Conservation (phyloP, 2,329 filamentous ascomycete species). For the Coniochaeta hoffmannii region DNA sequence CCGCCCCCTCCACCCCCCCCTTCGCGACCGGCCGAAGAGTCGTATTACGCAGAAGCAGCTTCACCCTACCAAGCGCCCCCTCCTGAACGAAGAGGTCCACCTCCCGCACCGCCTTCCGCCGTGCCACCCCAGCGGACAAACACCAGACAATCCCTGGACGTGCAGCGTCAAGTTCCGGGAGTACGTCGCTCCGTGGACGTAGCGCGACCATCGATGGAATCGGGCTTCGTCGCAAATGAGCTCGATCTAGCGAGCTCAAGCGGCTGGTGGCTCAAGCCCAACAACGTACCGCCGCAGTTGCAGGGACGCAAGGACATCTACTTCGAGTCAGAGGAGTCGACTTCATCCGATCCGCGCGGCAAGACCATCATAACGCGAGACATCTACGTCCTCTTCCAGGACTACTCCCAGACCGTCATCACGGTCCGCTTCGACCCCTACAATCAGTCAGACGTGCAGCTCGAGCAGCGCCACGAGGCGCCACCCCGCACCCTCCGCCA, state of each 20-base stretch:
- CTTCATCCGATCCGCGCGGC: constrained; percentile 48
- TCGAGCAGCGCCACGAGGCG: constrained; percentile 82
- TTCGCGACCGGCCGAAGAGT: constrained; percentile 36
- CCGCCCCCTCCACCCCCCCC: constrained; percentile 22
- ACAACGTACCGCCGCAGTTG: constrained; percentile 71
- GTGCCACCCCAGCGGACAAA: constrained; percentile 24
- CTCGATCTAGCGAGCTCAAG: constrained; percentile 68
- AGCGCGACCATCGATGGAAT: constrained; percentile 64
- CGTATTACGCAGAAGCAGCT: constrained; percentile 35
- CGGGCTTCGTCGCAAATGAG: constrained; percentile 81
- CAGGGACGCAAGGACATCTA: constrained; percentile 78
- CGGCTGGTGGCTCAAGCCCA: constrained; percentile 82
- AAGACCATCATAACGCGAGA: constrained; percentile 69
- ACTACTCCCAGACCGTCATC: constrained; percentile 92
- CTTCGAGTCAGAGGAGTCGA: constrained; percentile 74
- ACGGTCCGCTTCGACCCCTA: constrained; percentile 71
- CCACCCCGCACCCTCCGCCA: constrained; percentile 78
- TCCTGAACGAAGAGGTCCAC: constrained; percentile 37
- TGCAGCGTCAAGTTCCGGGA: constrained; percentile 40
- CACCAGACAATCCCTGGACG: constrained; percentile 54
- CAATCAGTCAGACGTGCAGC: constrained; percentile 61
- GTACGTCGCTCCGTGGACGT: constrained; percentile 64
- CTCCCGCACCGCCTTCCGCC: constrained; percentile 26
- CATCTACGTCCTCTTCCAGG: constrained; percentile 82
- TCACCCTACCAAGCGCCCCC: constrained; percentile 33